phyloP scores from a whole-genome alignment of 176 grass and related monocot genomes.

The Tillandsia leiboldiana region DNA sequence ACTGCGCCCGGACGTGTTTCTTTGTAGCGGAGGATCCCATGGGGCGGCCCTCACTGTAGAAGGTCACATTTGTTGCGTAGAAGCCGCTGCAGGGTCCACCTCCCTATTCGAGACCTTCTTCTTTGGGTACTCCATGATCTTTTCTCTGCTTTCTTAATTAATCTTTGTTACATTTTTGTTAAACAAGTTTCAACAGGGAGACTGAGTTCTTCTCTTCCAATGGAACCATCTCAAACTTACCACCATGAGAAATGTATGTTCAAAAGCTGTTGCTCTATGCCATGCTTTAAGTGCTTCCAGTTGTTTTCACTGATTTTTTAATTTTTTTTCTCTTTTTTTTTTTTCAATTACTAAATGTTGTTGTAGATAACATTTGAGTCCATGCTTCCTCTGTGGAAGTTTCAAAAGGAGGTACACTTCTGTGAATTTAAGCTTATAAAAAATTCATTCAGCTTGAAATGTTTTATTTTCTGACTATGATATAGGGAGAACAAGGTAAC shows the following conservation, averaged over 20 bases:
- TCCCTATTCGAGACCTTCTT: too few relatives aligned
- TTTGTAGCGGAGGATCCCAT: too few relatives aligned
- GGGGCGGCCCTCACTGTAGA: too few relatives aligned
- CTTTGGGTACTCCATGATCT: too few relatives aligned
- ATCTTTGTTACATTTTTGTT: too few relatives aligned
- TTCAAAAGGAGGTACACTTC: conserved; percentile 75
- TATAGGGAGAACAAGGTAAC: conserved; percentile 63
- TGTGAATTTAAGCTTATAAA: conserved; percentile 3
- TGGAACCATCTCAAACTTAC: conserved; percentile 45
- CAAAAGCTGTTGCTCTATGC: conserved; percentile 6
- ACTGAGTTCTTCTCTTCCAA: conserved; percentile 22
- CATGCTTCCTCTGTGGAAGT: conserved; percentile 65
- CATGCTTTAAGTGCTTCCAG: conserved; percentile 10
- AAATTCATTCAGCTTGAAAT: conserved; percentile 18
- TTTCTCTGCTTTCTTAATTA: too few relatives aligned
- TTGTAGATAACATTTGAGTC: conserved; percentile 62
- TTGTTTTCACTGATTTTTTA: conserved; percentile 17
- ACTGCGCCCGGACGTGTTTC: too few relatives aligned
- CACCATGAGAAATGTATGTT: conserved; percentile 59
- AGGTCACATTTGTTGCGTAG: too few relatives aligned
- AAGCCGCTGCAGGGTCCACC: too few relatives aligned
- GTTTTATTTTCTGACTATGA: conserved; percentile 23
- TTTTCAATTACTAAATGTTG: neutral
- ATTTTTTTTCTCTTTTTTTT: neutral
- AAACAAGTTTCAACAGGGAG: conserved; percentile 23